These are phyloP conservation scores for Stipa capillata DNA, from an alignment of 176 grass and related monocot genomes.

Conservation along the genomic window DNA sequence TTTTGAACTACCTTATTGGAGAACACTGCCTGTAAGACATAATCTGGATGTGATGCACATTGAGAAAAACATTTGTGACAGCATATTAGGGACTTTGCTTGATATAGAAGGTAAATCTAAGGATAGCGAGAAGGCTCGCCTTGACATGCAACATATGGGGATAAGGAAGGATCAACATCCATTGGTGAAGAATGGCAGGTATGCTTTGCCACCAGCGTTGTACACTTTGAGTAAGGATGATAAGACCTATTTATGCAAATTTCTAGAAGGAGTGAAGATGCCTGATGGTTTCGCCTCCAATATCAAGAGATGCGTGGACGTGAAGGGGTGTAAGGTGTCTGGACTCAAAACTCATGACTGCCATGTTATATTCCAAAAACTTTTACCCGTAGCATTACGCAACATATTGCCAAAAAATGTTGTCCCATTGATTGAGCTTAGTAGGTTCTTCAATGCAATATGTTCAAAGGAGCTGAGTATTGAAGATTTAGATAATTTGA, in stretches of 20 bases:
- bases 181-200: background rate
- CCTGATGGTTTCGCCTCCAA: slow-evolving; percentile 5
- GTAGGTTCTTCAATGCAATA: too few relatives aligned
- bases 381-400: too few relatives aligned
- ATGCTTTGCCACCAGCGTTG: too few relatives aligned
- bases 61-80: background rate
- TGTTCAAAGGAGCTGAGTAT: too few relatives aligned
- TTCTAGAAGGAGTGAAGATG: background rate
- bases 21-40: background rate
- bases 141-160: background rate
- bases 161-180: background rate
- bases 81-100: background rate
- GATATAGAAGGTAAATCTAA: background rate
- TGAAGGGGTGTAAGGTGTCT: background rate
- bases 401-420: background rate
- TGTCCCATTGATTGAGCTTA: background rate
- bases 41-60: background rate
- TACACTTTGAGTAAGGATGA: background rate
- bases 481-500: too few relatives aligned
- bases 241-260: background rate
- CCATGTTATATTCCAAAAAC: slow-evolving; percentile 15
- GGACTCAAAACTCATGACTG: slow-evolving; percentile 15
- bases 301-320: background rate
- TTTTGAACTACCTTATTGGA: background rate
- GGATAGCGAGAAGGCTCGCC: background rate